Evolutionary conservation across 2,329 filamentous ascomycete genomes (phyloP), one percentile per base, ranked within the genome.

Genomic region (Westerdykella ornata): DNA sequence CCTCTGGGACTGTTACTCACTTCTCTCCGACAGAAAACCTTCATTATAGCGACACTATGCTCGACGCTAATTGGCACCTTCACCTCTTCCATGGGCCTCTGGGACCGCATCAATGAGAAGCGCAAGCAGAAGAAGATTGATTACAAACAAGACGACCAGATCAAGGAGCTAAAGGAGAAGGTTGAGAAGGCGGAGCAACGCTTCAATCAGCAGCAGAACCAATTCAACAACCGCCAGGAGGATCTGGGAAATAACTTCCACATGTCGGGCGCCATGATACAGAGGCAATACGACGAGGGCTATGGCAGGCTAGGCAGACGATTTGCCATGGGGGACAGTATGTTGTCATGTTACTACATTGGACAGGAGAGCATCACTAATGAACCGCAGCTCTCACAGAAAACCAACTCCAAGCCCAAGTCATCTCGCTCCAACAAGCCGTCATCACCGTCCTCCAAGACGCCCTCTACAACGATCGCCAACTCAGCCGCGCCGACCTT

Each of bases 31-130:
- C 28, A 65, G 65, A 69, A 69, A 67, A 67, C 64, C 16, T 71
- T 70, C 58, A 70, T 71, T 28, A 60, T 70, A 42, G 68, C 68
- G 14, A 71, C 68, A 12, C 50, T 71, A 11, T 65, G 67, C 19
- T 67, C 65, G 2, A 71, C 68, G n/a, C 57, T 71, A 12, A 59
- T 71, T 39, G 67, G 68, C 34, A 70, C 68, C 13, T 69, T 71
- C 48, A 67, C 65, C 3, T 65, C 68, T n/a, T 65, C 65, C 22
- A 64, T 69, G 52, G 63, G 65, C n/a, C 55, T 71, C 14, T 66
- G 65, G 49, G 68, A 71, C 42, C 64, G 66, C 20, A 56, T 69
- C 7, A 51, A 58, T 26, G 57, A 63, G 20, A 63, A 59, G 41
- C 52, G 55, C 28, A 58, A 64, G 36, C 62, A 68, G 44, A 55